A percentile compares a stretch with the other conserved stretches of the same genome.
These are phyloP conservation scores for Fusarium nematophilum DNA, from an alignment of 2,329 filamentous ascomycete species.

Conservation along the genomic window DNA sequence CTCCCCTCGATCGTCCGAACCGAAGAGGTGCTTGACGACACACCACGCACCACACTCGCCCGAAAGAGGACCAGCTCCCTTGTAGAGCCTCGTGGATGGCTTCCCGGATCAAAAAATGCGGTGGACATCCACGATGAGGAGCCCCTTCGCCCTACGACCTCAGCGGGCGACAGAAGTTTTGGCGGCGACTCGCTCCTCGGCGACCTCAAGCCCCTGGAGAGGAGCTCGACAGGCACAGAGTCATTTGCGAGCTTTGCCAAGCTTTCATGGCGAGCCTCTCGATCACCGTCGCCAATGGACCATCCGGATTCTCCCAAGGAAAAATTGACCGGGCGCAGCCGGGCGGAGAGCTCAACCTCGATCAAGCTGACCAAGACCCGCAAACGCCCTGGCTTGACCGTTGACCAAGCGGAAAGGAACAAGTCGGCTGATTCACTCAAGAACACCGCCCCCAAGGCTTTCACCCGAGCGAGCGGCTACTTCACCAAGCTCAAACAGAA, in stretches of 20 bases:
- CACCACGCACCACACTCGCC: constrained; percentile 30
- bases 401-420: constrained; percentile 40
- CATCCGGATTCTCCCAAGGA: constrained; percentile 41
- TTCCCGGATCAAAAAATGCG: constrained; percentile 58
- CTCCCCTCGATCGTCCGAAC: constrained; percentile 35
- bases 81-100: constrained; percentile 64
- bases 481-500: constrained; percentile 62
- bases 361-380: constrained; percentile 43
- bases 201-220: constrained; percentile 48
- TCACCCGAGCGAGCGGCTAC: constrained; percentile 60
- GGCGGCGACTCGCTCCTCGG: constrained; percentile 26
- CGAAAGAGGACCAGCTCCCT: constrained; percentile 58
- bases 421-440: constrained; percentile 51
- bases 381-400: constrained; percentile 45
- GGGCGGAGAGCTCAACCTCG: constrained; percentile 40
- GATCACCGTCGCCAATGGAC: constrained; percentile 59
- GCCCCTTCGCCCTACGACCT: constrained; percentile 42
- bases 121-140: constrained; percentile 40
- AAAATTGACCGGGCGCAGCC: constrained; percentile 37
- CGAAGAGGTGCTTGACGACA: constrained; percentile 34
- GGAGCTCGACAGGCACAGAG: constrained; percentile 54
- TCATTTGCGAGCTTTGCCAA: constrained; percentile 63
- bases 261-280: constrained; percentile 64
- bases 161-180: constrained; percentile 38
- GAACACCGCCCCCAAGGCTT: constrained; percentile 50